Evolutionary conservation across 768 basidiomycete species (phyloP), one percentile per base, ranked within the genome.

Genomic region (Boletellus sp.): DNA sequence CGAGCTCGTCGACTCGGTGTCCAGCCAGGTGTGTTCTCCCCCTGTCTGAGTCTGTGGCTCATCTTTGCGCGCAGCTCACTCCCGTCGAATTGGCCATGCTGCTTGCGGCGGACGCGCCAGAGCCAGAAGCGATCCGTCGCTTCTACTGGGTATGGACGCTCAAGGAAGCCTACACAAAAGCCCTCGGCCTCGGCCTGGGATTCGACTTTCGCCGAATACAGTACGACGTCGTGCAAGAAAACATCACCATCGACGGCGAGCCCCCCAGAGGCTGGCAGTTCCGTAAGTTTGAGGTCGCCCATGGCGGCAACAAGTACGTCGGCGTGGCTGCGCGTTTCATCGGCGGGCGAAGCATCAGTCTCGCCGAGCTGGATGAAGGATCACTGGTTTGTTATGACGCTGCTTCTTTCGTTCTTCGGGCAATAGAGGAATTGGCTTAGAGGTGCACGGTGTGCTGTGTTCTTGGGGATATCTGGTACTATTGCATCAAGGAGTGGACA

Each of bases 111-210:
- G 70, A 73, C 10, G 60, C 76, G 7, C 66, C 79, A 23, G 65
- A 76, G 50, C 62, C 69, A 8, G 80, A 84, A 52, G 78, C 75
- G 3, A 68, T 87, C n/a, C 71, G 73, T 38, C 70, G 73, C 15
- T 87, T 93, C 65, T 90, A 86, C 61, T 84, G 84, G 76, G 79
- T 90, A 55, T 94, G 91, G 91, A 92, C 92, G 7, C 69, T 90
- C 63, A 94, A 94, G 68, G 91, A 94, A 65, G 90, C 92, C 4
- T 93, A 92, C 65, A 90, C 88, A 6, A 94, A 94, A 69, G 88
- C 90, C 3, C 75, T 93, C 31, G 92, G 92, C 1, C 63, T 86
- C 31, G 91, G 91, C 0, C 77, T 94, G 13, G 85, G 89, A 2
- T 91, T 91, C 61, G 86, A 92, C 57, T 87, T 92, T 68, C 74